phyloP scores from a whole-genome alignment of 352 stramenopile species.

The Phytophthora citrophthora region DNA sequence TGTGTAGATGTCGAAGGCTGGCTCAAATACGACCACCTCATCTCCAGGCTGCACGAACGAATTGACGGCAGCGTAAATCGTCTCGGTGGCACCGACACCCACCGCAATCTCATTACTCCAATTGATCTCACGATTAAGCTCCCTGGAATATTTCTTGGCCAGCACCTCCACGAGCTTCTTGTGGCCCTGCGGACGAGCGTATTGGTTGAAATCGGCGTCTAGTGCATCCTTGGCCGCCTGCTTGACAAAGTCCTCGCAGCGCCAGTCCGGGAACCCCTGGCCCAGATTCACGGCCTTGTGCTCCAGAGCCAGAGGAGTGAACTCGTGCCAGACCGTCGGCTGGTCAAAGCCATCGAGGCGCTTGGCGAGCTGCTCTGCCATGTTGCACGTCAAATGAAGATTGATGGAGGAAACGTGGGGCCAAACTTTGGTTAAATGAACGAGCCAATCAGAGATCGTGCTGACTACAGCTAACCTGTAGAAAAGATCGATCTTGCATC shows the following conservation, averaged over 20 bases:
- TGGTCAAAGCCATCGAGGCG: conserved; percentile 79
- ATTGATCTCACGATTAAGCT: conserved; percentile 88
- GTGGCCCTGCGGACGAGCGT: conserved; percentile 92
- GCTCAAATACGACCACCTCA: conserved; percentile 97
- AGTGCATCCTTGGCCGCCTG: conserved; percentile 93
- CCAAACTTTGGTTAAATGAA: conserved; percentile 6
- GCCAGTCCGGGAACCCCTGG: conserved; percentile 96
- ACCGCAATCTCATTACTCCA: conserved; percentile 93
- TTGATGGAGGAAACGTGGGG: conserved; percentile 19
- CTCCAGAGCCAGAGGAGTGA: conserved; percentile 89
- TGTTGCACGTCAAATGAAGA: conserved; percentile 24
- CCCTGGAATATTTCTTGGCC: conserved; percentile 91
- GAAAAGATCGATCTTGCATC: conserved; percentile 5
- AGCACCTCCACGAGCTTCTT: conserved; percentile 83
- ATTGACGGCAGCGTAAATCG: conserved; percentile 93
- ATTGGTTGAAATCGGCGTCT: conserved; percentile 95
- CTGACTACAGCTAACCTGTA: conserved; percentile 2
- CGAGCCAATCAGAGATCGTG: conserved; percentile 19
- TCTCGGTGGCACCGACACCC: conserved; percentile 94
- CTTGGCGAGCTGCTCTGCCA: conserved; percentile 65
- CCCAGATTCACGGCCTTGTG: conserved; percentile 93
- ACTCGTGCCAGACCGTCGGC: conserved; percentile 87
- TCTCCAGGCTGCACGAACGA: conserved; percentile 94
- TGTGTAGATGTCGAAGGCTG: conserved; percentile 98
- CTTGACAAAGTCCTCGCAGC: conserved; percentile 94